These are phyloP conservation scores for Celoporthe dispersa DNA, from an alignment of 2,329 filamentous ascomycete species.

Conservation along the genomic window DNA sequence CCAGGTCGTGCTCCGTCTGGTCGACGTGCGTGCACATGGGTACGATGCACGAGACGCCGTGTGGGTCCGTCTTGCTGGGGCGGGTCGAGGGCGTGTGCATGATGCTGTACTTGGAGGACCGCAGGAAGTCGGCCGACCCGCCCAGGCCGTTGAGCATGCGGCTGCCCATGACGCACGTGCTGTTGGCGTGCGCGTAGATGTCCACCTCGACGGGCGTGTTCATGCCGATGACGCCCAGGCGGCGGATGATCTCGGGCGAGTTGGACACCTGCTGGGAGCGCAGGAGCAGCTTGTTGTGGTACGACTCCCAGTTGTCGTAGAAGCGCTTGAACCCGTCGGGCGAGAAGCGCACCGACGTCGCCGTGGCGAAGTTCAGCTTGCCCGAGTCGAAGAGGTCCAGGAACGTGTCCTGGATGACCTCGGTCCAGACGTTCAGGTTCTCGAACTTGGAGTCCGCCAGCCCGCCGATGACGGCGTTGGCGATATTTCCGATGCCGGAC, in stretches of 20 bases:
- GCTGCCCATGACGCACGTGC: conserved; percentile 84
- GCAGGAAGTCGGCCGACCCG: conserved; percentile 81
- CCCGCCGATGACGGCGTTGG: conserved; percentile 87
- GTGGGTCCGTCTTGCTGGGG: conserved; percentile 80
- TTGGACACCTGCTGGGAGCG: conserved; percentile 89
- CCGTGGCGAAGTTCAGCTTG: conserved; percentile 85
- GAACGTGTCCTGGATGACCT: conserved; percentile 89
- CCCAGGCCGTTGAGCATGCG: conserved; percentile 88
- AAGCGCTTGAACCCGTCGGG: conserved; percentile 90
- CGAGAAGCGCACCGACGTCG: conserved; percentile 88
- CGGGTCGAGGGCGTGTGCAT: conserved; percentile 89
- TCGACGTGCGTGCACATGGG: conserved; percentile 92
- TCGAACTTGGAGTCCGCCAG: conserved; percentile 81
- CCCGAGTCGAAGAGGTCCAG: conserved; percentile 90
- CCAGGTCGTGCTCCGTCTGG: conserved; percentile 91
- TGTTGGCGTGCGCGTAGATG: conserved; percentile 93
- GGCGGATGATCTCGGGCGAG: conserved; percentile 86
- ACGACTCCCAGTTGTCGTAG: conserved; percentile 82
- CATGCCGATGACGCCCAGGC: conserved; percentile 89
- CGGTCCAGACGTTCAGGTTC: conserved; percentile 91
- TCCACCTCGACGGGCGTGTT: conserved; percentile 94
- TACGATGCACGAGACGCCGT: conserved; percentile 85
- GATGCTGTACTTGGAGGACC: conserved; percentile 81
- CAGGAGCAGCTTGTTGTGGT: conserved; percentile 81
- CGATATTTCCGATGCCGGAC: conserved; percentile 90